Conservation (phyloP, 306 rosid genomes). For the Prunus mira region DNA sequence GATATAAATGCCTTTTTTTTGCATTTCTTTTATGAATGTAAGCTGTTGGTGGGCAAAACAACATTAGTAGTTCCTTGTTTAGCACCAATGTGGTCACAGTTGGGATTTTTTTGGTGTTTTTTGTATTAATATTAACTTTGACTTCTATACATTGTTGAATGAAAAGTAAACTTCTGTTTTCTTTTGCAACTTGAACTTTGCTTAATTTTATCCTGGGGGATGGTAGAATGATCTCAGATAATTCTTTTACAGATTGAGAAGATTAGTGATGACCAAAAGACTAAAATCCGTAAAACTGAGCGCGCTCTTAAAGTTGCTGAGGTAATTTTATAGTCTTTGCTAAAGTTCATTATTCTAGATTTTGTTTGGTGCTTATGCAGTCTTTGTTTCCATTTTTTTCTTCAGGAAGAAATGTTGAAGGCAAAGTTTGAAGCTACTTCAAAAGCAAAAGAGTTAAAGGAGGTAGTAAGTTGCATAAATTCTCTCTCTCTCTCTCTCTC, state of each 20-base stretch:
- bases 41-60: neutral
- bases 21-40: neutral
- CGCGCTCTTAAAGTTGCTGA: slow-evolving; percentile 91
- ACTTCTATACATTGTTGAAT: neutral
- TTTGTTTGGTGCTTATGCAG: slow-evolving; percentile 23
- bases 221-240: slow-evolving; percentile 25
- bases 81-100: neutral
- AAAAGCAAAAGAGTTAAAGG: slow-evolving; percentile 53
- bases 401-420: slow-evolving; percentile 86
- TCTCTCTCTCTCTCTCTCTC: no score
- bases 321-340: slow-evolving; percentile 48
- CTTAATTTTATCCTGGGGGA: neutral
- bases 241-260: slow-evolving; percentile 57
- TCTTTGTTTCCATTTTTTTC: slow-evolving; percentile 8
- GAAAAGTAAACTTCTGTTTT: neutral
- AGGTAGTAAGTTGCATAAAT: slow-evolving; percentile 49
- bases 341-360: slow-evolving; percentile 23
- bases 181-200: neutral
- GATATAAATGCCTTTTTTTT: neutral
- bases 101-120: neutral
- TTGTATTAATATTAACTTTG: neutral
- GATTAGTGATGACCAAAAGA: slow-evolving; percentile 68
- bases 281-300: slow-evolving; percentile 59
- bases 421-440: slow-evolving; percentile 73
- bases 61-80: neutral